A percentile compares a stretch with the other conserved stretches of the same genome.
Conservation (phyloP, 2,329 filamentous ascomycete genomes). For the Aspergillus pseudoterreus region DNA sequence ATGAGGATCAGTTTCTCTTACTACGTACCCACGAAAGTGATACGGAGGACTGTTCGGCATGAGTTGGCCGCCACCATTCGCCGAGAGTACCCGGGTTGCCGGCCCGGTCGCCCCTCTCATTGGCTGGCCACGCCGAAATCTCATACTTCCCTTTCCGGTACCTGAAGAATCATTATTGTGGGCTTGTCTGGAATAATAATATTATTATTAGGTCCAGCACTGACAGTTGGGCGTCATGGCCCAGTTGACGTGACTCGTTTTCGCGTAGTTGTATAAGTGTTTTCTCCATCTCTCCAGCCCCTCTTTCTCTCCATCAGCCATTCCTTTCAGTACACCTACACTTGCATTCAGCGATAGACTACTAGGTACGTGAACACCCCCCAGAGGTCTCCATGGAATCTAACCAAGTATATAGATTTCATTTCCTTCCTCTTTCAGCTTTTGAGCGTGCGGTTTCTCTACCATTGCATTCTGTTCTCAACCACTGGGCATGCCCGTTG, state of each 20-base stretch:
- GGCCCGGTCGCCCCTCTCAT: constrained; percentile 13
- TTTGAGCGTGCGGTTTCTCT: neutral
- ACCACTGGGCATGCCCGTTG: neutral
- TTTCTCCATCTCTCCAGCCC: constrained; percentile 3
- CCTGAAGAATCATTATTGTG: neutral
- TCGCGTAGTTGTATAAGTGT: neutral
- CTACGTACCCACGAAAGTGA: neutral
- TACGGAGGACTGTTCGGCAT: constrained; percentile 4
- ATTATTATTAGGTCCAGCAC: constrained; percentile 2
- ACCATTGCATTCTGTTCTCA: neutral
- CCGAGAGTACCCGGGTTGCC: constrained; percentile 15
- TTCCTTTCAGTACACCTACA: neutral
- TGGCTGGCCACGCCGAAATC: constrained; percentile 13
- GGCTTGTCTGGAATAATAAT: neutral
- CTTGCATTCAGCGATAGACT: neutral
- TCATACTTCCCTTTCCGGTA: neutral
- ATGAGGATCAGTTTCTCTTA: constrained; percentile 8
- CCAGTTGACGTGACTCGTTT: constrained; percentile 4
- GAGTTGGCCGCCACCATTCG: constrained; percentile 2
- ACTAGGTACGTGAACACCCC: neutral
- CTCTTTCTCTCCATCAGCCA: constrained; percentile 3
- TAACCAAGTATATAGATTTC: neutral
- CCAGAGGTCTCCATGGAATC: neutral
- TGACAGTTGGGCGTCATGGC: neutral
- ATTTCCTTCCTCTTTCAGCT: neutral